phyloP scores from a whole-genome alignment of 108 stramenopile species.

The Nitzschia inconspicua region DNA sequence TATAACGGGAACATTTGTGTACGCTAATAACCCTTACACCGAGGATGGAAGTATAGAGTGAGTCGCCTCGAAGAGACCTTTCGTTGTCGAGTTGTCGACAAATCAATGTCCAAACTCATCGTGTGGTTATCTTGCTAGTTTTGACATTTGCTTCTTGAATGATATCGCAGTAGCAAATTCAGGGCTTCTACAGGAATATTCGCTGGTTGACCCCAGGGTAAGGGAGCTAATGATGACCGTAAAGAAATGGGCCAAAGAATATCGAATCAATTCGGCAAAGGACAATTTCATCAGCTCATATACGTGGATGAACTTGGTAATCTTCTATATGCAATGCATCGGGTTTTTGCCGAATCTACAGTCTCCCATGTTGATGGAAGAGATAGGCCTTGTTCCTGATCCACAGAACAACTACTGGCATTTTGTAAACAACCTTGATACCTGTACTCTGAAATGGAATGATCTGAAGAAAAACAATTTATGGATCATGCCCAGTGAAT shows the following conservation, averaged over 20 bases:
- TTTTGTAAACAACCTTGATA: conserved; percentile 59
- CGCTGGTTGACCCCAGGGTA: conserved; percentile 57
- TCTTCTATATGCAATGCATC: conserved; percentile 78
- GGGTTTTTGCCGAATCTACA: conserved; percentile 73
- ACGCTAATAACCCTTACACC: conserved; percentile 62
- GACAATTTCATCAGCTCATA: conserved; percentile 68
- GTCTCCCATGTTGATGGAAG: conserved; percentile 41
- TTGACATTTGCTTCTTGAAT: conserved; percentile 86
- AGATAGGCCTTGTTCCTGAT: conserved; percentile 38
- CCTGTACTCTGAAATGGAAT: conserved; percentile 48
- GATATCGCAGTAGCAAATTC: conserved; percentile 85
- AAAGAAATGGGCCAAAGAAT: conserved; percentile 69
- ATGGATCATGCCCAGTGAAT: conserved; percentile 42
- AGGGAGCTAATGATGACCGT: conserved; percentile 62
- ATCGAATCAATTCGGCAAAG: conserved; percentile 54
- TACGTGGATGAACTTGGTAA: conserved; percentile 74
- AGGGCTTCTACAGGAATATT: conserved; percentile 70
- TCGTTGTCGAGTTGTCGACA: not conserved
- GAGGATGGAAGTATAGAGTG: conserved; percentile 53
- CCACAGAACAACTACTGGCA: conserved; percentile 52
- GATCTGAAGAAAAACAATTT: conserved; percentile 5
- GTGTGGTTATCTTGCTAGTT: conserved; percentile 21
- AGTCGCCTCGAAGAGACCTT: not conserved
- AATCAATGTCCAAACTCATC: not conserved
- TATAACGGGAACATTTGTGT: conserved; percentile 55